A percentile compares a stretch with the other conserved stretches of the same genome.
These are phyloP conservation scores for Ascochyta fabae DNA, from an alignment of 2,329 filamentous ascomycete genomes.

Conservation along the genomic window DNA sequence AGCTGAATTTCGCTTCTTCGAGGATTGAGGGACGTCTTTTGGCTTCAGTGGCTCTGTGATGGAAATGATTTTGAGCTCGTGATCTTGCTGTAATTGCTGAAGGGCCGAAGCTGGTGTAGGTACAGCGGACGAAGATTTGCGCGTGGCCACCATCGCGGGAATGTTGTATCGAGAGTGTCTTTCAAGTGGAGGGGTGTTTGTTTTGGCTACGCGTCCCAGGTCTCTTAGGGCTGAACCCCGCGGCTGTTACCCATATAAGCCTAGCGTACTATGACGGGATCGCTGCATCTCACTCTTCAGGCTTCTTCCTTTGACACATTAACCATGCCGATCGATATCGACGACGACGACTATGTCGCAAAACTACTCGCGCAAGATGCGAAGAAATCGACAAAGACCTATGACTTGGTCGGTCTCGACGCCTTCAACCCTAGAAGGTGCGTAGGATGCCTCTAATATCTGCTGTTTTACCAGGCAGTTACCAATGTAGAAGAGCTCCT, in stretches of 20 bases:
- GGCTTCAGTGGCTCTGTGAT: slow-evolving; percentile 76
- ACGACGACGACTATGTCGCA: slow-evolving; percentile 79
- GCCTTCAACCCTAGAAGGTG: slow-evolving; percentile 67
- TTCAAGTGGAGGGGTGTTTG: slow-evolving; percentile 34
- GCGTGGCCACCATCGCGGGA: slow-evolving; percentile 34
- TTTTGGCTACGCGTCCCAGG: slow-evolving; percentile 29
- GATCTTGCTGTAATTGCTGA: slow-evolving; percentile 63
- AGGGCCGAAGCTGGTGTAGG: slow-evolving; percentile 50
- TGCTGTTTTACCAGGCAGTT: background rate
- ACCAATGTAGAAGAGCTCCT: slow-evolving; percentile 4
- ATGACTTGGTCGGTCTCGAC: slow-evolving; percentile 75
- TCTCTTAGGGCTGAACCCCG: slow-evolving; percentile 28
- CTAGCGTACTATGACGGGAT: slow-evolving; percentile 19
- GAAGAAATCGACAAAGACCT: slow-evolving; percentile 72
- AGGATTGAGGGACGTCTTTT: slow-evolving; percentile 51
- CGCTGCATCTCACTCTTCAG: background rate
- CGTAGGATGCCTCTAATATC: slow-evolving; percentile 23
- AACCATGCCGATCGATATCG: slow-evolving; percentile 31
- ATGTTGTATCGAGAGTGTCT: slow-evolving; percentile 1
- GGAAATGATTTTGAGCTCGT: slow-evolving; percentile 73
- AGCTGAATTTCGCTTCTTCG: slow-evolving; percentile 56
- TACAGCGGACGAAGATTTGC: slow-evolving; percentile 28
- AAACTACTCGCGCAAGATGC: slow-evolving; percentile 82
- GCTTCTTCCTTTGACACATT: slow-evolving; percentile 1
- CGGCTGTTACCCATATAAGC: slow-evolving; percentile 25